Conservation (phyloP, 306 rosid species). For the Acacia confusa region DNA sequence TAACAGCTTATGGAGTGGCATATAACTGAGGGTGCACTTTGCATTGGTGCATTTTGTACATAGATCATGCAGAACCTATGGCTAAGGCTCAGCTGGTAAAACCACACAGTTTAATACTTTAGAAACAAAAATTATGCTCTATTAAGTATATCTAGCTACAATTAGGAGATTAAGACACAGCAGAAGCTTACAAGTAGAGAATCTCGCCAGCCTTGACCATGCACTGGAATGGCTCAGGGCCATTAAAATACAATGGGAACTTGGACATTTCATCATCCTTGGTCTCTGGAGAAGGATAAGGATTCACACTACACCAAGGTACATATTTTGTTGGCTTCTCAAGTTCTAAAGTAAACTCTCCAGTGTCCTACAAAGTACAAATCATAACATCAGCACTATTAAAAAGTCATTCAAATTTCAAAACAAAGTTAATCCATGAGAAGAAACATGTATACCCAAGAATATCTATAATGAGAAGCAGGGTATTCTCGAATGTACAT, state of each 20-base stretch:
- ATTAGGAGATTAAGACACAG: constrained; percentile 4
- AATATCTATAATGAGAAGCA: constrained; percentile 59
- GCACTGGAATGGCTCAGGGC: constrained; percentile 66
- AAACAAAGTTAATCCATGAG: neutral
- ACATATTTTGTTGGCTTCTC: constrained; percentile 63
- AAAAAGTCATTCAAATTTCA: neutral
- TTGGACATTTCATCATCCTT: constrained; percentile 42
- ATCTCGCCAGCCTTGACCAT: constrained; percentile 80
- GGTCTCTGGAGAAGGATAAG: constrained; percentile 57
- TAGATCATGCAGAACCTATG: neutral
- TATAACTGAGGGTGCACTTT: neutral
- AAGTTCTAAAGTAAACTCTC: constrained; percentile 61
- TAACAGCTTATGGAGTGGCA: neutral
- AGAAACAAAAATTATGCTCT: neutral
- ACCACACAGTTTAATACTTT: neutral
- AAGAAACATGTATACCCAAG: constrained; percentile 39
- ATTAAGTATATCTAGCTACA: constrained; percentile 7
- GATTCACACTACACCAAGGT: constrained; percentile 87
- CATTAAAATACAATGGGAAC: constrained; percentile 64
- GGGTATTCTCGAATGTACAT: constrained; percentile 68
- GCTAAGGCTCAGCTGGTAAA: neutral
- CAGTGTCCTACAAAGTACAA: constrained; percentile 47
- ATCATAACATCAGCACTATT: constrained; percentile 3
- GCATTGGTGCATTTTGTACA: neutral
- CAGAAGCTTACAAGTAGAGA: constrained; percentile 67